A percentile compares a stretch with the other conserved stretches of the same genome.
Conservation (phyloP, 352 stramenopile species). For the Phytophthora pluvialis region DNA sequence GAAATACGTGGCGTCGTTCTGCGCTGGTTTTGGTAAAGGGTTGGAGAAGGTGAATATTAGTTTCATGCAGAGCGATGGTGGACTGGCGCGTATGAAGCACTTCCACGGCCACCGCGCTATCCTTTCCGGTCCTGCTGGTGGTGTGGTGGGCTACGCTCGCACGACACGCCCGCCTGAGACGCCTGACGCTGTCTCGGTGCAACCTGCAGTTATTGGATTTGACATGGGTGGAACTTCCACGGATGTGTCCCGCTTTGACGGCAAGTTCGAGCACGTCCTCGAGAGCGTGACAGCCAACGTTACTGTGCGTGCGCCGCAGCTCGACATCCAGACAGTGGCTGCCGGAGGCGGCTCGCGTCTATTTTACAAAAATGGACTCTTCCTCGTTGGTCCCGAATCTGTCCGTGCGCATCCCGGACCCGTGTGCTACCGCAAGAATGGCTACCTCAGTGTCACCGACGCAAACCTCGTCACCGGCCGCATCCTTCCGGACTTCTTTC, state of each 20-base stretch:
- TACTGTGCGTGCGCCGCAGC: constrained; percentile 96
- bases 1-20: constrained; percentile 97
- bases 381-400: constrained; percentile 97
- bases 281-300: constrained; percentile 98
- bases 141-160: constrained; percentile 97
- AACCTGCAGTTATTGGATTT: constrained; percentile 94
- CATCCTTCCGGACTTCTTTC: constrained; percentile 98
- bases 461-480: constrained; percentile 98
- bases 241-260: constrained; percentile 97
- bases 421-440: constrained; percentile 98
- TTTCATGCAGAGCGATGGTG: constrained; percentile 99
- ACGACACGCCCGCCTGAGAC: constrained; percentile 79
- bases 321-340: constrained; percentile 99
- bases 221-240: constrained; percentile 99
- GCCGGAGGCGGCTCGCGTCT: constrained; percentile 96
- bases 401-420: constrained; percentile 96
- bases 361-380: constrained; percentile 97
- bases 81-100: constrained; percentile 94
- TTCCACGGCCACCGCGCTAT: constrained; percentile 95
- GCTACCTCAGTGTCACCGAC: constrained; percentile 97
- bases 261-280: constrained; percentile 97
- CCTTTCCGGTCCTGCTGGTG: constrained; percentile 93
- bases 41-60: constrained; percentile 93
- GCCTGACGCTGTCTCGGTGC: constrained; percentile 7
- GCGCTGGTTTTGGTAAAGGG: constrained; percentile 94